Evolutionary conservation across 257 asterid species (phyloP), one percentile per base, ranked within the genome.

Genomic region (Solanum pimpinellifolium): DNA sequence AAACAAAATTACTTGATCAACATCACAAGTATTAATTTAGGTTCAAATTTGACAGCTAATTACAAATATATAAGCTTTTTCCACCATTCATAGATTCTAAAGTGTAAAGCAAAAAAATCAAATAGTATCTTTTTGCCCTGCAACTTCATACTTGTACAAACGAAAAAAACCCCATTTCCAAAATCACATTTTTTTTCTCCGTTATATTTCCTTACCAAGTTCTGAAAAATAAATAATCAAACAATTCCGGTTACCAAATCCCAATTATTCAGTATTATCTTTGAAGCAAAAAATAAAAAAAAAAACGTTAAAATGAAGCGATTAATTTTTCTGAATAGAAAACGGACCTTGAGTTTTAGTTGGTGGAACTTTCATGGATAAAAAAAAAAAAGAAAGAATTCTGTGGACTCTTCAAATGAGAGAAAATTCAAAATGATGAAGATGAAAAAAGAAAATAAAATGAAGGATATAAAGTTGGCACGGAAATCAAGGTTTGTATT

Each of bases 321-420:
- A 56, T 10, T 8, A 70, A 69, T 41, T 69, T 21, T 20, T 8
- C 11, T 41, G 5, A 42, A 82, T 23, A 27, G 47, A 9, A 85
- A 1, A 25, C 41, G 47, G 11, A 94, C 98, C 98, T 94, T 92
- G 96, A 90, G 89, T 85, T 90, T 88, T 86, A 78, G 93, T 87
- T 39, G 92, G 88, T 41, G 94, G 94, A 88, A 91, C 90, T 86
- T 90, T 93, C 94, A 93, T 91, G 90, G 85, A 68, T 87, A 60
- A 23, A 60, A 39, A 46, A 59, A 21, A 23, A 46, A 59, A 21
- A 21, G 23, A 35, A 42, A 23, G 41, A 2, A 46, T 78, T 11
- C 12, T 76, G 23, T 41, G 3, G 42, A 23, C 6, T 47, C 68
- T 18, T 49, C 42, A 80, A 13, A 68, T 27, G 84, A 78, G 41